phyloP scores from a whole-genome alignment of 495 filamentous ascomycete genomes.

The Penicillium psychrofluorescens region DNA sequence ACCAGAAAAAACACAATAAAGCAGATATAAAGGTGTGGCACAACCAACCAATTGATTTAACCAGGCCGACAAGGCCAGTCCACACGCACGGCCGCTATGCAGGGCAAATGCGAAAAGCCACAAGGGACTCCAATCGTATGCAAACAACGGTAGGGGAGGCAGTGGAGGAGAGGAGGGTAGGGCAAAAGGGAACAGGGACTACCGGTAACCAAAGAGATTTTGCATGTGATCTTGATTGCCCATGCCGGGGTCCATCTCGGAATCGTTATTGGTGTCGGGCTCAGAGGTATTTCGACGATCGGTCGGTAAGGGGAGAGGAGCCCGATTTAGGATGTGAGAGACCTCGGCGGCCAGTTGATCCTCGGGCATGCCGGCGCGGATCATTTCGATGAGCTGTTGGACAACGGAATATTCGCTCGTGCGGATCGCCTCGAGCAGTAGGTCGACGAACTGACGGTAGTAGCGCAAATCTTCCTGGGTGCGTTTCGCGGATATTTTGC shows the following conservation, averaged over 20 bases:
- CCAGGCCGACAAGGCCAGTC: too few relatives aligned
- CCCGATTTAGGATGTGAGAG: not conserved
- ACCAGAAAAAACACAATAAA: not conserved
- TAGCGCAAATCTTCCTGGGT: constrained; percentile 24
- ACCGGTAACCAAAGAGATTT: constrained; percentile 5
- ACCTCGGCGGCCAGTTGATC: constrained; percentile 12
- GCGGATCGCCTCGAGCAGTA: constrained; percentile 22
- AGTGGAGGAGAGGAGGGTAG: too few relatives aligned
- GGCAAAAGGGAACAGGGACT: not conserved
- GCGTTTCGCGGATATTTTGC: constrained; percentile 27
- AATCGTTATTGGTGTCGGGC: not conserved
- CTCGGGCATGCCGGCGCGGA: constrained; percentile 16
- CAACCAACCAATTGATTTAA: too few relatives aligned
- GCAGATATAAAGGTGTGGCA: too few relatives aligned
- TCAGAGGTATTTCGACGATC: not conserved
- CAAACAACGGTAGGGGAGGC: not conserved
- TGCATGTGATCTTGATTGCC: constrained; percentile 6
- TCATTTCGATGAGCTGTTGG: constrained; percentile 17
- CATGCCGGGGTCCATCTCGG: constrained; percentile 4
- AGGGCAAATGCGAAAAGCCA: not conserved
- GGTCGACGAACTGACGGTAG: constrained; percentile 21
- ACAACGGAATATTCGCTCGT: constrained; percentile 9
- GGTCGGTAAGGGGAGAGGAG: not conserved
- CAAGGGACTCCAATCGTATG: constrained; percentile 10
- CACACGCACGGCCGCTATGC: too few relatives aligned